These are phyloP conservation scores for Puya raimondii DNA, from an alignment of 176 grass and related monocot genomes.

Conservation along the genomic window DNA sequence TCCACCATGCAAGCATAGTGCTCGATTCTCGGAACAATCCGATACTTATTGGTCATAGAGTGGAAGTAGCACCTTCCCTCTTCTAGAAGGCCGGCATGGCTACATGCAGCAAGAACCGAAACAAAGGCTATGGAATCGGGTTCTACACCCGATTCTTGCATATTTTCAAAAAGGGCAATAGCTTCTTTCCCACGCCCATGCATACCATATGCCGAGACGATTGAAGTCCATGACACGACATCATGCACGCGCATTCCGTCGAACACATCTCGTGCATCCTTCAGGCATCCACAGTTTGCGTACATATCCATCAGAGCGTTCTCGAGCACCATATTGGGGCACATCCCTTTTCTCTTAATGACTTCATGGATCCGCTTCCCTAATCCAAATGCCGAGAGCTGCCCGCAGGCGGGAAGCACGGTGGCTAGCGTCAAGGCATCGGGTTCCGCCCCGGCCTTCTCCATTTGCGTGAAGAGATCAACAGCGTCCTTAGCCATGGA, in stretches of 20 bases:
- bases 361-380: conserved; percentile 50
- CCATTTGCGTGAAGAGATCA: conserved; percentile 54
- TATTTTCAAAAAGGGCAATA: conserved; percentile 54
- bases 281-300: conserved; percentile 57
- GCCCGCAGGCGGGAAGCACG: conserved; percentile 62
- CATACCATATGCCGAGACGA: conserved; percentile 64
- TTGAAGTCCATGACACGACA: conserved; percentile 70
- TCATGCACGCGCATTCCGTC: conserved; percentile 41
- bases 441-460: conserved; percentile 48
- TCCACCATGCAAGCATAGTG: conserved; percentile 77
- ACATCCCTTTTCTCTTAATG: conserved; percentile 43
- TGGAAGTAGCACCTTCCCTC: conserved; percentile 47
- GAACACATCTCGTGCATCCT: conserved; percentile 57
- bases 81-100: conserved; percentile 53
- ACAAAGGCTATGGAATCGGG: conserved; percentile 64
- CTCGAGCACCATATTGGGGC: conserved; percentile 65
- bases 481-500: conserved; percentile 38
- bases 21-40: conserved; percentile 40
- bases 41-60: conserved; percentile 48
- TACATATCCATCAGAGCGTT: conserved; percentile 83
- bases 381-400: conserved; percentile 45
- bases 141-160: conserved; percentile 37
- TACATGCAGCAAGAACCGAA: conserved; percentile 63
- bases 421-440: conserved; percentile 46
- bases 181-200: conserved; percentile 54